Conservation (phyloP, 768 basidiomycete genomes). For the Russula dissimulans region DNA sequence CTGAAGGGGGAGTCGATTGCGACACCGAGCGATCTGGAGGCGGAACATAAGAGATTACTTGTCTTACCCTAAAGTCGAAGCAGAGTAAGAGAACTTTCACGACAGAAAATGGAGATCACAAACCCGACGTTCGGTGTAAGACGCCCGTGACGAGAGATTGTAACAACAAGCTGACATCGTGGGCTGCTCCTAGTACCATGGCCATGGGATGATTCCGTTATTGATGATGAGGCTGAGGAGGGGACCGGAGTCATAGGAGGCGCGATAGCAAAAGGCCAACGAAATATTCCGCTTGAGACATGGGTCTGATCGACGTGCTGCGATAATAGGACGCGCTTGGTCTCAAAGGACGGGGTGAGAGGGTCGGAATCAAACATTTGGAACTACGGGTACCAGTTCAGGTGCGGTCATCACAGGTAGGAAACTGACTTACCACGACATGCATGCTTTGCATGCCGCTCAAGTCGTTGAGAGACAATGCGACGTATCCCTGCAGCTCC, state of each 20-base stretch:
- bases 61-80: not conserved
- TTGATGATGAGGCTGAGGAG: not conserved
- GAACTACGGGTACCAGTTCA: not conserved
- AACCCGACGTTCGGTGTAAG: slow-evolving; percentile 3
- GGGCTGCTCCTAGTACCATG: not conserved
- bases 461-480: not conserved
- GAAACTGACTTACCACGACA: slow-evolving; percentile 7
- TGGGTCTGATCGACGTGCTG: not conserved
- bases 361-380: slow-evolving; percentile 2
- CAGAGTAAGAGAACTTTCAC: not conserved
- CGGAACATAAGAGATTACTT: not conserved
- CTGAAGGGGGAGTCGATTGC: not conserved
- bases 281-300: too few relatives aligned
- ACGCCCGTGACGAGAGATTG: slow-evolving; percentile 2
- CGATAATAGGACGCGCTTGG: not conserved
- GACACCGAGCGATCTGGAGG: not conserved
- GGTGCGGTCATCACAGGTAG: too few relatives aligned
- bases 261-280: not conserved
- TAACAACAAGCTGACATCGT: slow-evolving; percentile 5
- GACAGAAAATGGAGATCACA: not conserved
- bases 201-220: not conserved
- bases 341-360: not conserved
- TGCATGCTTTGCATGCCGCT: slow-evolving; percentile 5
- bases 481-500: slow-evolving; percentile 1
- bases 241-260: not conserved